These are phyloP conservation scores for Bipolaris zeicola DNA, from an alignment of 2,329 filamentous ascomycete genomes.

Conservation along the genomic window DNA sequence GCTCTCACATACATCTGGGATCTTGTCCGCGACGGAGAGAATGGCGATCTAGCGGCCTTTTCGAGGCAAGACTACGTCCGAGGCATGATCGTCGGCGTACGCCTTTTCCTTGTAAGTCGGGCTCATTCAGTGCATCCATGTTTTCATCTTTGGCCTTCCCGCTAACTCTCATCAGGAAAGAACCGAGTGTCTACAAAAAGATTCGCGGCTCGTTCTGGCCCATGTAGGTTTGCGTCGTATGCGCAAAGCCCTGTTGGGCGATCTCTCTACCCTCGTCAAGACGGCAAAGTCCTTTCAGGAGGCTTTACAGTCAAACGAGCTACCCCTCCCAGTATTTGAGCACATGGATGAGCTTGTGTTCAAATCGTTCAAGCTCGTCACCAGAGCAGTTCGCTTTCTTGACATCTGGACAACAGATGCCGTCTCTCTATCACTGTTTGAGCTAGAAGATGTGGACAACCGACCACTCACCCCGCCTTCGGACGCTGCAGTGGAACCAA, in stretches of 20 bases:
- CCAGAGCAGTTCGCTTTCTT: slow-evolving; percentile 84
- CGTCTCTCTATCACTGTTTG: slow-evolving; percentile 56
- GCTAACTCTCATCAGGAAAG: slow-evolving; percentile 67
- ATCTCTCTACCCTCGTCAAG: slow-evolving; percentile 88
- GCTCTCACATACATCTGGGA: slow-evolving; percentile 94
- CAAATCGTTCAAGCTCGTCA: slow-evolving; percentile 93
- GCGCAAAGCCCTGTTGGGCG: slow-evolving; percentile 85
- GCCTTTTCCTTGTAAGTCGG: slow-evolving; percentile 77
- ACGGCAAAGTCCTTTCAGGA: slow-evolving; percentile 85
- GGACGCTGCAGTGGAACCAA: slow-evolving; percentile 42
- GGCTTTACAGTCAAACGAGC: slow-evolving; percentile 56
- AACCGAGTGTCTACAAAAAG: slow-evolving; percentile 83
- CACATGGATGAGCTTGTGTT: slow-evolving; percentile 91
- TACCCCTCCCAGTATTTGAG: slow-evolving; percentile 63
- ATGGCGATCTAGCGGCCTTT: slow-evolving; percentile 78
- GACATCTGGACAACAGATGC: slow-evolving; percentile 74
- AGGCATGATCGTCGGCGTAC: slow-evolving; percentile 89
- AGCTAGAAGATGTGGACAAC: slow-evolving; percentile 38
- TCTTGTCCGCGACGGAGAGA: slow-evolving; percentile 76
- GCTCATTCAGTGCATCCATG: neutral
- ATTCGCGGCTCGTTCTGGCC: slow-evolving; percentile 74
- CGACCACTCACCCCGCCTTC: slow-evolving; percentile 49
- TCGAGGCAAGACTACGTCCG: slow-evolving; percentile 93
- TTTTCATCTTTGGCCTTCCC: neutral
- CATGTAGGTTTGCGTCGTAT: slow-evolving; percentile 78